Evolutionary conservation across 768 basidiomycete genomes (phyloP).

Genomic region (Suillus decipiens): DNA sequence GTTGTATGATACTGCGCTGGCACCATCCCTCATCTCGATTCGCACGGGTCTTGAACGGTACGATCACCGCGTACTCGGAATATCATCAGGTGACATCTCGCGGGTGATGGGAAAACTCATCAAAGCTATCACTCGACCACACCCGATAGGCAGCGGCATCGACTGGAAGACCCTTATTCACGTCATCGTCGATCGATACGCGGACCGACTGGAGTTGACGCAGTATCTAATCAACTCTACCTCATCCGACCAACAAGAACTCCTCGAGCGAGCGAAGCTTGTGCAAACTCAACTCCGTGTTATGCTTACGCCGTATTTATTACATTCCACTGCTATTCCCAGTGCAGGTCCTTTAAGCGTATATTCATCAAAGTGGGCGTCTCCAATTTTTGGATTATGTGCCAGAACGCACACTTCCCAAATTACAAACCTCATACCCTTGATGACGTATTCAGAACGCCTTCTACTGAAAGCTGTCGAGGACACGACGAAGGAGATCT

Average conservation of each 20-base stretch:
- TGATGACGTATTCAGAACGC: slow-evolving; percentile 30
- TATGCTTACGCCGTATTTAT: slow-evolving; percentile 17
- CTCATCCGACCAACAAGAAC: slow-evolving; percentile 13
- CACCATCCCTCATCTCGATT: slow-evolving; percentile 18
- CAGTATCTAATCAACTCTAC: slow-evolving; percentile 35
- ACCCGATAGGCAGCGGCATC: slow-evolving; percentile 29
- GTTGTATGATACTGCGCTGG: slow-evolving; percentile 30
- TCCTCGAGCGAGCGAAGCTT: slow-evolving; percentile 13
- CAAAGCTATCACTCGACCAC: slow-evolving; percentile 8
- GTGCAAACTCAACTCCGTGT: slow-evolving; percentile 23
- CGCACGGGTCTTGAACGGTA: slow-evolving; percentile 21
- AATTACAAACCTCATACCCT: slow-evolving; percentile 14
- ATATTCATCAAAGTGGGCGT: slow-evolving; percentile 26
- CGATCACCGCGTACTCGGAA: slow-evolving; percentile 21
- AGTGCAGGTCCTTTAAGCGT: neutral
- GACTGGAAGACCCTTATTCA: slow-evolving; percentile 45
- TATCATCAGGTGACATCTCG: slow-evolving; percentile 17
- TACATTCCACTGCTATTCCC: slow-evolving; percentile 13
- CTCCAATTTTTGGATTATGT: slow-evolving; percentile 33
- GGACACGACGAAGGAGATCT: slow-evolving; percentile 46
- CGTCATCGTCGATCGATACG: slow-evolving; percentile 42
- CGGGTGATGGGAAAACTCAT: slow-evolving; percentile 13
- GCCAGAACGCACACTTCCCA: slow-evolving; percentile 30
- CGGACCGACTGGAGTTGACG: slow-evolving; percentile 42
- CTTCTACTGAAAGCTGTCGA: slow-evolving; percentile 29